phyloP scores from a whole-genome alignment of 345 rosid species.

The Tarenaya hassleriana region DNA sequence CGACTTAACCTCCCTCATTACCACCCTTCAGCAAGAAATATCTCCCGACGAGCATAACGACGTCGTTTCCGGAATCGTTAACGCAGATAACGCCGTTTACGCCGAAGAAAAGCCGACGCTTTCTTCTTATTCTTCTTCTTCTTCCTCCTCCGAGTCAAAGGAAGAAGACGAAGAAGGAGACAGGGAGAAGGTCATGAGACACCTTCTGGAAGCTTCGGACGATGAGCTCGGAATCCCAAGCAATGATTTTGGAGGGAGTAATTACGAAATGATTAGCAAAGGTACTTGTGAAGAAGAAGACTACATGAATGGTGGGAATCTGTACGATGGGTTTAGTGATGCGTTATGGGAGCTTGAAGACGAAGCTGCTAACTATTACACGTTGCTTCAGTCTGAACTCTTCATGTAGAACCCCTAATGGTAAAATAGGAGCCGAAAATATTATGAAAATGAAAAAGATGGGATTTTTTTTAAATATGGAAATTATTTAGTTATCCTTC shows the following conservation, averaged over 20 bases:
- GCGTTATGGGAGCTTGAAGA: slow-evolving; percentile 81
- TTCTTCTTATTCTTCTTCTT: slow-evolving; percentile 23
- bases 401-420: slow-evolving; percentile 45
- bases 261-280: slow-evolving; percentile 14
- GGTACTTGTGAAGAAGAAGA: slow-evolving; percentile 3
- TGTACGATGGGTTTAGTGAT: slow-evolving; percentile 37
- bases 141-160: slow-evolving; percentile 21
- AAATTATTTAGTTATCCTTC: too few relatives aligned
- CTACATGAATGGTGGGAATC: slow-evolving; percentile 22
- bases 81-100: too few relatives aligned
- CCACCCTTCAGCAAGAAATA: slow-evolving; percentile 52
- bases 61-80: neutral
- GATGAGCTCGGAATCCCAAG: slow-evolving; percentile 85
- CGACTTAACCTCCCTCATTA: slow-evolving; percentile 49
- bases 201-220: slow-evolving; percentile 75
- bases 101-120: slow-evolving; percentile 13
- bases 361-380: slow-evolving; percentile 55
- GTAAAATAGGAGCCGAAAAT: too few relatives aligned
- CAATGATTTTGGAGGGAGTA: slow-evolving; percentile 24
- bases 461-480: too few relatives aligned
- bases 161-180: slow-evolving; percentile 33
- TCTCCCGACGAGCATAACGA: slow-evolving; percentile 25
- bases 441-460: too few relatives aligned
- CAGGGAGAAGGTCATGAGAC: slow-evolving; percentile 57
- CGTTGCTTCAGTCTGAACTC: slow-evolving; percentile 54